These are phyloP conservation scores for Clavispora santaluciae DNA, from an alignment of 805 yeast species.

Conservation along the genomic window DNA sequence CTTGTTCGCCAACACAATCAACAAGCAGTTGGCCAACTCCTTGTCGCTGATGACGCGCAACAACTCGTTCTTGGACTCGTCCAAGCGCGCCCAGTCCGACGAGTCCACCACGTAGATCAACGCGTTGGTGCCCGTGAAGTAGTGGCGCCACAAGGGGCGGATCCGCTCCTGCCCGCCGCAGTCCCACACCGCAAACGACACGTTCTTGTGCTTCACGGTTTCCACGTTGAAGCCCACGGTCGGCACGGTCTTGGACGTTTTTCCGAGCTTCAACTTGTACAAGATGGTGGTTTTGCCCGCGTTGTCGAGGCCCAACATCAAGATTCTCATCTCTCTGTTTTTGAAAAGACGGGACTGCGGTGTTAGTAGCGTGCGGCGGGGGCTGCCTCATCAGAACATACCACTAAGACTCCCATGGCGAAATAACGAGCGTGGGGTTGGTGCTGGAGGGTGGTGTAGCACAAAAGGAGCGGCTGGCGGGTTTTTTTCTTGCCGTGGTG, in stretches of 20 bases:
- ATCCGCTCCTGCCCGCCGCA: slow-evolving; percentile 95
- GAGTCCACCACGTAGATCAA: slow-evolving; percentile 87
- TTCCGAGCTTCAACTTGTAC: slow-evolving; percentile 76
- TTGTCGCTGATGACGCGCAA: slow-evolving; percentile 75
- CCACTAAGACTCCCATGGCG: slow-evolving; percentile 19
- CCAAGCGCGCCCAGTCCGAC: slow-evolving; percentile 64
- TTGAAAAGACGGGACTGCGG: slow-evolving; percentile 37
- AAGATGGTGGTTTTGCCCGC: slow-evolving; percentile 91
- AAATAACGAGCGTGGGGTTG: not conserved
- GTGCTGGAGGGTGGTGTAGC: not conserved
- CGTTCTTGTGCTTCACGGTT: slow-evolving; percentile 75
- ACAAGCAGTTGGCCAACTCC: slow-evolving; percentile 73
- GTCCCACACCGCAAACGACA: slow-evolving; percentile 87
- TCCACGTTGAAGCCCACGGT: slow-evolving; percentile 94
- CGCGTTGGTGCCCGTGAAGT: slow-evolving; percentile 89
- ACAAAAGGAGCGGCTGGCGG: not conserved
- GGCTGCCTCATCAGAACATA: slow-evolving; percentile 7
- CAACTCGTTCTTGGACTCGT: slow-evolving; percentile 74
- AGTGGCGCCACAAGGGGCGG: slow-evolving; percentile 93
- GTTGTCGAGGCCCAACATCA: slow-evolving; percentile 89
- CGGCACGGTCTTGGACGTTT: slow-evolving; percentile 74
- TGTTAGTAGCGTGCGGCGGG: slow-evolving; percentile 11
- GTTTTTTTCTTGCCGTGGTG: not conserved
- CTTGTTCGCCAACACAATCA: slow-evolving; percentile 84
- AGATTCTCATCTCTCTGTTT: slow-evolving; percentile 95